Conservation (phyloP, 192 early-diverging fungal genomes). For the Dispira parvispora region DNA sequence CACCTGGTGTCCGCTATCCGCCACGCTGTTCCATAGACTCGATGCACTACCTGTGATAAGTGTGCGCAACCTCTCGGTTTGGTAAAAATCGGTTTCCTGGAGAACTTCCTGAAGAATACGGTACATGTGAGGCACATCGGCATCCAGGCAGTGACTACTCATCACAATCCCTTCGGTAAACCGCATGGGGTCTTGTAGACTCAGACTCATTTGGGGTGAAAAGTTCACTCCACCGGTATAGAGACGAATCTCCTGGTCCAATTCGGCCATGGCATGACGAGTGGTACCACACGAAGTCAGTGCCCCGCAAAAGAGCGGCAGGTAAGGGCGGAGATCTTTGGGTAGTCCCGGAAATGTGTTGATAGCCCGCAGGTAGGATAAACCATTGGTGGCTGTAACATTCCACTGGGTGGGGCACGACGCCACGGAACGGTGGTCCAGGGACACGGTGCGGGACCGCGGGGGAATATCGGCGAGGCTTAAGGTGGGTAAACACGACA, state of each 20-base stretch:
- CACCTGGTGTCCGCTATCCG: slow-evolving; percentile 64
- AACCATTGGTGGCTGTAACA: slow-evolving; percentile 69
- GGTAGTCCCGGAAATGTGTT: slow-evolving; percentile 40
- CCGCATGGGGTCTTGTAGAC: slow-evolving; percentile 40
- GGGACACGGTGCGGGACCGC: slow-evolving; percentile 36
- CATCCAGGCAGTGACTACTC: slow-evolving; percentile 48
- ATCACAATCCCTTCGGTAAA: slow-evolving; percentile 47
- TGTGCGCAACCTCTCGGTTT: slow-evolving; percentile 53
- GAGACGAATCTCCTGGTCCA: slow-evolving; percentile 75
- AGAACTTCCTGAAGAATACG: slow-evolving; percentile 52
- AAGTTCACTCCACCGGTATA: slow-evolving; percentile 74
- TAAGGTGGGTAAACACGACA: slow-evolving; percentile 68
- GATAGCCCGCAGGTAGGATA: slow-evolving; percentile 72
- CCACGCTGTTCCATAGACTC: slow-evolving; percentile 60
- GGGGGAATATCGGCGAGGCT: slow-evolving; percentile 57
- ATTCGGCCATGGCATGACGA: slow-evolving; percentile 47
- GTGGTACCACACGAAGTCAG: slow-evolving; percentile 48
- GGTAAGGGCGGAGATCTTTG: slow-evolving; percentile 45
- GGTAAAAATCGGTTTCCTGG: slow-evolving; percentile 50
- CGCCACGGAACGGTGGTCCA: slow-evolving; percentile 29
- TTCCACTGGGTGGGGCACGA: slow-evolving; percentile 55
- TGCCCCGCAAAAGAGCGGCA: slow-evolving; percentile 59
- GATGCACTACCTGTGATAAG: slow-evolving; percentile 55
- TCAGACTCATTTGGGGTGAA: slow-evolving; percentile 42
- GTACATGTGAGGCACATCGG: slow-evolving; percentile 60